phyloP scores from a whole-genome alignment of 1,139 yeast species.

The Pichia sp. region DNA sequence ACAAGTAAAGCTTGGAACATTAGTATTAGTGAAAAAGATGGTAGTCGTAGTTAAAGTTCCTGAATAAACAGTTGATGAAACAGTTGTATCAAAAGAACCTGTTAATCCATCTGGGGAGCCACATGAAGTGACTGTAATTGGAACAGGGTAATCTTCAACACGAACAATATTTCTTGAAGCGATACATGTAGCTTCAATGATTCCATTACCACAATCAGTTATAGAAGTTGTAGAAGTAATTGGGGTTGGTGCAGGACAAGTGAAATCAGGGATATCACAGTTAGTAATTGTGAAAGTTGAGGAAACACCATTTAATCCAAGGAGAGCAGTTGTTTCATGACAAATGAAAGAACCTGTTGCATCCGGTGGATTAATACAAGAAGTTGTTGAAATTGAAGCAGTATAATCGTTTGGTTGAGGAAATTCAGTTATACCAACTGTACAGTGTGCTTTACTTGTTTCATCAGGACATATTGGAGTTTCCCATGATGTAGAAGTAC shows the following conservation, averaged over 20 bases:
- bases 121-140: slow-evolving; percentile 11
- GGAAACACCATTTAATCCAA: slow-evolving; percentile 8
- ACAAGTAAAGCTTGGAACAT: slow-evolving; percentile 11
- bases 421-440: slow-evolving; percentile 9
- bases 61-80: slow-evolving; percentile 2
- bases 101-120: slow-evolving; percentile 4
- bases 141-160: slow-evolving; percentile 3
- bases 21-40: slow-evolving; percentile 8
- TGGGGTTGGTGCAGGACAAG: slow-evolving; percentile 6
- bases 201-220: slow-evolving; percentile 7
- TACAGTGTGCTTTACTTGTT: slow-evolving; percentile 11
- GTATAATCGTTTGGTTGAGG: slow-evolving; percentile 5
- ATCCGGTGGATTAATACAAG: slow-evolving; percentile 14
- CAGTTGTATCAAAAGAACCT: slow-evolving; percentile 10
- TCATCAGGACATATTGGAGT: slow-evolving; percentile 14
- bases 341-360: slow-evolving; percentile 17
- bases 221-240: background rate
- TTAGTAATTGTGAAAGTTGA: slow-evolving; percentile 15
- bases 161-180: slow-evolving; percentile 1
- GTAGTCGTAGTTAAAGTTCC: slow-evolving; percentile 2
- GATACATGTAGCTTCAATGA: slow-evolving; percentile 6
- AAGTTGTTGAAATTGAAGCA: slow-evolving; percentile 13
- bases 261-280: slow-evolving; percentile 15
- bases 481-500: slow-evolving; percentile 11
- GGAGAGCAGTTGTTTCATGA: slow-evolving; percentile 11